Base-by-base conservation (phyloP, 805 yeast genomes). In the Saccharomycopsis guyanensis region DNA sequence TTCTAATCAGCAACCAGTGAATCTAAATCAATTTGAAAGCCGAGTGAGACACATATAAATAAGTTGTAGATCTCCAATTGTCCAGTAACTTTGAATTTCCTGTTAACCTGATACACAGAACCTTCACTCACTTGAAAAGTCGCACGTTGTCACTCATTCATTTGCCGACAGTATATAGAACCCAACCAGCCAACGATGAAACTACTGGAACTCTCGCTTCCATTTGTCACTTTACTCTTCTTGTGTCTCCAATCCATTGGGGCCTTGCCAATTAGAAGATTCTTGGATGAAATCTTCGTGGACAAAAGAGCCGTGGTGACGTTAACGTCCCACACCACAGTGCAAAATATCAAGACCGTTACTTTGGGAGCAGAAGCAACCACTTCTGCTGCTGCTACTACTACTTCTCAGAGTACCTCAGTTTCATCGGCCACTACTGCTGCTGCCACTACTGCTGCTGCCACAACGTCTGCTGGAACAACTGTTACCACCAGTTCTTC, bases 401-500 rank as follows among this genome's bases (percentile, higher is more conserved):
- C 51, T 7, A 23, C 33, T 35, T 31, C 19, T 19, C 12, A 41
- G n/a, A 38, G 38, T 27, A 32, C 45, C 15, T 46, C 32, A 27
- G 43, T 32, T 19, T 42, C 18, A 47, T 33, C n/a, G 47, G 23
- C 7, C 15, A 20, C 47, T 5, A 43, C 53, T n/a, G 46, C 48
- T 3, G 40, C 52, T 15, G n/a, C 47, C 5, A 37, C 20, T 12
- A 44, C 48, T 33, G 43, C 45, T 18, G 19, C 49, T 4, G 38
- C 31, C 2, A 4, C 41, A 16, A 8, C 45, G 4, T 38, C 42
- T 43, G 27, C 38, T n/a, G 34, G 45, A 20, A 27, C 50, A 13
- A n/a, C 45, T 34, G 46, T 44, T 2, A 13, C 42, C 20, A 18
- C 33, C 10, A 29, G 32, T 20, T 19, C 48, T 13, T 13, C 44